Conservation (phyloP, 2,329 filamentous ascomycete species). For the Phialophora verrucosa region DNA sequence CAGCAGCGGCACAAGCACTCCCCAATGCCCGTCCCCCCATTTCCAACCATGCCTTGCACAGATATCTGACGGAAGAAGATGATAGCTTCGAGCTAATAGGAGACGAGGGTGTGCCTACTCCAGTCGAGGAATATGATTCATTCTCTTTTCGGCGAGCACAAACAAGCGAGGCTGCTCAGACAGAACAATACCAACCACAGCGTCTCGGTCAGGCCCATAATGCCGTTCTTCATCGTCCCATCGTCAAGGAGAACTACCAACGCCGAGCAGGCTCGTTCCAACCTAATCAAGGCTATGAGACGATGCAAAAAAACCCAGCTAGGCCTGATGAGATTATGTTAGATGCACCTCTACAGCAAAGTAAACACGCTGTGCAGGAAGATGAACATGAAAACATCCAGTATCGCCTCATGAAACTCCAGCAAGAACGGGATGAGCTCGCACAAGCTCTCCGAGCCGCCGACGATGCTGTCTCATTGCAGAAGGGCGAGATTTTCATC, state of each 20-base stretch:
- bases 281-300: neutral
- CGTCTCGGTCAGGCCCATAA: constrained; percentile 34
- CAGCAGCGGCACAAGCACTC: constrained; percentile 24
- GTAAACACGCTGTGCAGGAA: neutral
- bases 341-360: constrained; percentile 12
- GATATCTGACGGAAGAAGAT: constrained; percentile 45
- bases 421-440: constrained; percentile 49
- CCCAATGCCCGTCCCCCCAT: constrained; percentile 19
- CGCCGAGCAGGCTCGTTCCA: constrained; percentile 7
- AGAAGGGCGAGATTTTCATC: constrained; percentile 67
- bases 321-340: constrained; percentile 20
- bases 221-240: neutral
- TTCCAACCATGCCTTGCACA: constrained; percentile 25
- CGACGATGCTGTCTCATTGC: constrained; percentile 53
- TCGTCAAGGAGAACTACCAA: constrained; percentile 5
- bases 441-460: constrained; percentile 48
- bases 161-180: constrained; percentile 35
- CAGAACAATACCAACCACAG: constrained; percentile 40
- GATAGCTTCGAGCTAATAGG: constrained; percentile 49
- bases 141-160: constrained; percentile 23
- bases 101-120: constrained; percentile 42
- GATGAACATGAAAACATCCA: constrained; percentile 42
- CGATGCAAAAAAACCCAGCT: constrained; percentile 20
- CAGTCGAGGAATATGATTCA: constrained; percentile 38
- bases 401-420: constrained; percentile 34